Conservation (phyloP, 495 filamentous ascomycete genomes). For the Tuber aestivum region DNA sequence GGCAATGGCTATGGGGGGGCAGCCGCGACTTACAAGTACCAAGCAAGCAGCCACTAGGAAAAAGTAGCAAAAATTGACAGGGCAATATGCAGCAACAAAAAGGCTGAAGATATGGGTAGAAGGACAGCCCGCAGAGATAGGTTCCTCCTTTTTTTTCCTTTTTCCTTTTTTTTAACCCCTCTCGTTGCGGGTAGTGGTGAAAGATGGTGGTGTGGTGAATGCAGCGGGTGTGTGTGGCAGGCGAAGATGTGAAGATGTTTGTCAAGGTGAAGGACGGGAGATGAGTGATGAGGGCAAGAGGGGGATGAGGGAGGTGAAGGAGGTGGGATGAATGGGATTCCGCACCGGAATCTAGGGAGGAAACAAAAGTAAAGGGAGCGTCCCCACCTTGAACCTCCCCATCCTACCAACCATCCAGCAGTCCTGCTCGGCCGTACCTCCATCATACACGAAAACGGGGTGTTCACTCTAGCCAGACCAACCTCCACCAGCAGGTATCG, state of each 20-base stretch:
- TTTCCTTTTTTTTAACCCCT: constrained; percentile 6
- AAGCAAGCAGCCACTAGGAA: constrained; percentile 33
- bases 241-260: not conserved
- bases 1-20: constrained; percentile 24
- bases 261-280: not conserved
- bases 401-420: not conserved
- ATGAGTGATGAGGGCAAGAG: not conserved
- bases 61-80: constrained; percentile 30
- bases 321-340: not conserved
- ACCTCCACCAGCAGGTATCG: not conserved
- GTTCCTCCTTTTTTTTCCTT: not conserved
- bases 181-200: not conserved
- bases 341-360: not conserved
- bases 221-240: not conserved
- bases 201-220: constrained; percentile 3
- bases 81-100: constrained; percentile 38
- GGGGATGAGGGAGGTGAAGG: not conserved
- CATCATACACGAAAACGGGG: not conserved
- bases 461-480: not conserved
- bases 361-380: not conserved
- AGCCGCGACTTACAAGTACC: constrained; percentile 34
- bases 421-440: not conserved
- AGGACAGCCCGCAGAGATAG: constrained; percentile 11
- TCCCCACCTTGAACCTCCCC: not conserved
- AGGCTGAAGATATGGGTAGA: constrained; percentile 29